Evolutionary conservation across 116 monocot genomes (phyloP).

Genomic region (Posidonia oceanica): DNA sequence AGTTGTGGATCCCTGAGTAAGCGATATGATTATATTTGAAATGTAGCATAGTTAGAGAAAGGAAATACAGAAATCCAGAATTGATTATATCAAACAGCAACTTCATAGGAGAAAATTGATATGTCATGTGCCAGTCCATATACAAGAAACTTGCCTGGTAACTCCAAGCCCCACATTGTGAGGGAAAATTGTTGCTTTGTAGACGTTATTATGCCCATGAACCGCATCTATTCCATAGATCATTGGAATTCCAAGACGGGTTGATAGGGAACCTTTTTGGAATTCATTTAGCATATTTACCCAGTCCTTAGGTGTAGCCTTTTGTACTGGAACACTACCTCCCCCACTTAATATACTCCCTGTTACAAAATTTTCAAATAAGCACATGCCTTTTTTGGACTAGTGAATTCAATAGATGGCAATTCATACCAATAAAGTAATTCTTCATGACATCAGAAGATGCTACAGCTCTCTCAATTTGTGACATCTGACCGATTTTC

Average conservation of each 20-base stretch:
- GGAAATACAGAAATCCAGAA: neutral
- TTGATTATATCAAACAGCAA: no score
- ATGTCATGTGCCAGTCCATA: neutral
- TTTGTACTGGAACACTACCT: conserved; percentile 39
- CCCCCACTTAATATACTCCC: conserved; percentile 75
- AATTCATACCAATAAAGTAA: conserved; percentile 11
- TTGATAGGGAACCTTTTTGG: conserved; percentile 52
- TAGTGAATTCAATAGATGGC: neutral
- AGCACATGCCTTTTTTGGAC: neutral
- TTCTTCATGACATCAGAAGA: conserved; percentile 9
- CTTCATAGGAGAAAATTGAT: neutral
- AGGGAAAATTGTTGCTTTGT: conserved; percentile 83
- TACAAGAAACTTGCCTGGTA: conserved; percentile 28
- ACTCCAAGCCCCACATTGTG: conserved; percentile 87
- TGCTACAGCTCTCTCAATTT: conserved; percentile 37
- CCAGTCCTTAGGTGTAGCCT: conserved; percentile 45
- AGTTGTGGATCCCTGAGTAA: conserved; percentile 13
- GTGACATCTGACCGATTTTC: conserved; percentile 63
- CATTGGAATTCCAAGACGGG: conserved; percentile 71
- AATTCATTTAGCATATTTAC: conserved; percentile 50
- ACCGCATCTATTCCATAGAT: conserved; percentile 85
- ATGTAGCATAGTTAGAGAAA: neutral
- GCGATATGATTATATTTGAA: neutral
- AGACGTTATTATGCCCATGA: conserved; percentile 68
- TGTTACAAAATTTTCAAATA: conserved; percentile 9